phyloP scores from a whole-genome alignment of 208 protist species.

The Perkinsela sp. region DNA sequence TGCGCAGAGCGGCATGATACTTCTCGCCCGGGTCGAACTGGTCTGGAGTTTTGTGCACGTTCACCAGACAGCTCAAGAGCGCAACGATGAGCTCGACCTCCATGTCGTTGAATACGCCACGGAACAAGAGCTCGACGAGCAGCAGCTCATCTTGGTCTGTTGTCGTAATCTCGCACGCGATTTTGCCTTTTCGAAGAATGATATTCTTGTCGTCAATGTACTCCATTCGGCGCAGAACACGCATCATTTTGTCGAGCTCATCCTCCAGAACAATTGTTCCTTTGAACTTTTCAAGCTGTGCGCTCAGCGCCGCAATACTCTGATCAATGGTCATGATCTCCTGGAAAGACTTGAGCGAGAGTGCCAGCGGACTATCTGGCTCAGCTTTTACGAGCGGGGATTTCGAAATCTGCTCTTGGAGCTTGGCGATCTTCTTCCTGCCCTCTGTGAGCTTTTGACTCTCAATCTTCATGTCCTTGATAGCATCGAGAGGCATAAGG shows the following conservation, averaged over 20 bases:
- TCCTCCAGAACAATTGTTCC: slow-evolving; percentile 70
- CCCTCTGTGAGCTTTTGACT: slow-evolving; percentile 38
- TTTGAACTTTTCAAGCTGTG: slow-evolving; percentile 24
- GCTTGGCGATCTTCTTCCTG: slow-evolving; percentile 34
- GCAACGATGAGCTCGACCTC: slow-evolving; percentile 75
- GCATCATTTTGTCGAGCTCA: slow-evolving; percentile 79
- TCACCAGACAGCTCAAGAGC: slow-evolving; percentile 79
- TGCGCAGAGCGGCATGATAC: slow-evolving; percentile 54
- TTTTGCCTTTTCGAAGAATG: slow-evolving; percentile 82
- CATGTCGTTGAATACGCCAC: slow-evolving; percentile 85
- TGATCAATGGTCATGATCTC: slow-evolving; percentile 8
- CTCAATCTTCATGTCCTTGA: slow-evolving; percentile 84
- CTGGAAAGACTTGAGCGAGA: slow-evolving; percentile 25
- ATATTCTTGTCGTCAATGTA: slow-evolving; percentile 89
- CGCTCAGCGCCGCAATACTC: slow-evolving; percentile 12
- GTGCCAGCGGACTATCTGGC: slow-evolving; percentile 13
- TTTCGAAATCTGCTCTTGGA: slow-evolving; percentile 35
- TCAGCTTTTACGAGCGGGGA: background rate
- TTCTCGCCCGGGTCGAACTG: slow-evolving; percentile 45
- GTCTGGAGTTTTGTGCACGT: slow-evolving; percentile 71
- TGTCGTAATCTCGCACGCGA: slow-evolving; percentile 90
- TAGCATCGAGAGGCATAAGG: slow-evolving; percentile 21
- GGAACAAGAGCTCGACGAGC: slow-evolving; percentile 91
- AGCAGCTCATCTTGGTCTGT: slow-evolving; percentile 91
- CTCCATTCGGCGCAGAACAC: slow-evolving; percentile 76